Base-by-base conservation (phyloP, 2,329 filamentous ascomycete species). In the Alternaria ethzedia region DNA sequence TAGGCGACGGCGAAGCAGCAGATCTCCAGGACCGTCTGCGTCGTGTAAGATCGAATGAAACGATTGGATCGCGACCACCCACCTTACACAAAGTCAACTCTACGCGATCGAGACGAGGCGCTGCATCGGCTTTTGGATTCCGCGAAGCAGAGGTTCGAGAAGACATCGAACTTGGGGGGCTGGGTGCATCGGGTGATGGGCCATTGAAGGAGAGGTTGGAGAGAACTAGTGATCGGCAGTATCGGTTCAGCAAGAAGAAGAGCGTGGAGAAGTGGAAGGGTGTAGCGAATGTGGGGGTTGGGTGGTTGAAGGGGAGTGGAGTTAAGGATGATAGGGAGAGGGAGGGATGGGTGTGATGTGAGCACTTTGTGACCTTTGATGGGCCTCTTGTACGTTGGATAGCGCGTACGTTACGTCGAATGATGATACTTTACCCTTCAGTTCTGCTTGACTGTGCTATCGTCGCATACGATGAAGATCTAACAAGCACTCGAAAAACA, bases 61-160 rank as follows among this genome's bases (percentile, higher is more conserved):
- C 75, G 0, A 56, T 78, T 17, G 61, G 58, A 5, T 74, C 71
- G 4, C 75, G 69, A 59, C 62, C 54, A 1, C 26, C 64, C 1
- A 64, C 69, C 5, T 5, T 76, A 17, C 64, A 72, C 30, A 54
- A 68, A 9, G 69, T 66, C 2, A 73, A 64, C 36, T 78, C 76
- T 3, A 65, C 68, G 3, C 67, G 51, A 10, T 73, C 71, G 2
- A 74, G 63, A 46, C 69, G 69, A 13, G 74, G 69, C 32, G 70
- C 64, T 17, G 65, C 64, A n/a, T 75, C 72, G 4, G 68, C 72
- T 1, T 64, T 78, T 9, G 78, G 78, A 1, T 81, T 80, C 61
- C 67, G 78, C 41, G 79, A 80, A 55, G 77, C 77, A 2, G 78
- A 79, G 61, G 73, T 79, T 9, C 64, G 72, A 20, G 78, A 79